Evolutionary conservation across 441 rosid species (phyloP).

Genomic region (Eutrema salsugineum): DNA sequence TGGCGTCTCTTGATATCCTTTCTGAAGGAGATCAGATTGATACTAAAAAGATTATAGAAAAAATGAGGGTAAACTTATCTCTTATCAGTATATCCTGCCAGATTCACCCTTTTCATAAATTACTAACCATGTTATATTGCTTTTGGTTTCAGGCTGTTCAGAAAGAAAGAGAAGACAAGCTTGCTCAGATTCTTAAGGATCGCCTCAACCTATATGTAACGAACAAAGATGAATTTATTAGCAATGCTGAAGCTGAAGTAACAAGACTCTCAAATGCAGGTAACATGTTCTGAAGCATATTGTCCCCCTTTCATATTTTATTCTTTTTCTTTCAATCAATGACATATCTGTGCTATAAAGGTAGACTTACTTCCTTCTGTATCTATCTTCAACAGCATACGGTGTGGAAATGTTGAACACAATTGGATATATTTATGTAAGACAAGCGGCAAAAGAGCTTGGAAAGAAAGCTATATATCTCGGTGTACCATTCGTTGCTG

Average conservation of each 20-base stretch:
- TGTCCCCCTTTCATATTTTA: slow-evolving; percentile 2
- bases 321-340: background rate
- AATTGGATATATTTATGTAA: slow-evolving; percentile 86
- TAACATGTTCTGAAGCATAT: slow-evolving; percentile 26
- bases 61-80: slow-evolving; percentile 66
- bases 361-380: background rate
- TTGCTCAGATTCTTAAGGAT: slow-evolving; percentile 64
- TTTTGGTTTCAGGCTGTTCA: slow-evolving; percentile 65
- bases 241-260: slow-evolving; percentile 80
- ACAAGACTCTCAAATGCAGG: slow-evolving; percentile 91
- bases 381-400: slow-evolving; percentile 55
- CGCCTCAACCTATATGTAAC: slow-evolving; percentile 78
- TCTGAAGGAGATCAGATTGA: slow-evolving; percentile 89
- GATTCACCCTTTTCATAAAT: slow-evolving; percentile 5
- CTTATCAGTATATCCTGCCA: background rate
- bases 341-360: background rate
- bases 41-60: slow-evolving; percentile 79
- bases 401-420: slow-evolving; percentile 97
- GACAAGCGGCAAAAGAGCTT: slow-evolving; percentile 97
- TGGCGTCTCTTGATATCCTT: slow-evolving; percentile 88
- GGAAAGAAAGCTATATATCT: slow-evolving; percentile 89
- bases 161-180: slow-evolving; percentile 95
- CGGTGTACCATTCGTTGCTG: slow-evolving; percentile 92
- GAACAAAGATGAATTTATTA: slow-evolving; percentile 67
- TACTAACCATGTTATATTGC: slow-evolving; percentile 1